phyloP scores from a whole-genome alignment of 2,329 filamentous ascomycete genomes.

The Aspergillus versicolor region DNA sequence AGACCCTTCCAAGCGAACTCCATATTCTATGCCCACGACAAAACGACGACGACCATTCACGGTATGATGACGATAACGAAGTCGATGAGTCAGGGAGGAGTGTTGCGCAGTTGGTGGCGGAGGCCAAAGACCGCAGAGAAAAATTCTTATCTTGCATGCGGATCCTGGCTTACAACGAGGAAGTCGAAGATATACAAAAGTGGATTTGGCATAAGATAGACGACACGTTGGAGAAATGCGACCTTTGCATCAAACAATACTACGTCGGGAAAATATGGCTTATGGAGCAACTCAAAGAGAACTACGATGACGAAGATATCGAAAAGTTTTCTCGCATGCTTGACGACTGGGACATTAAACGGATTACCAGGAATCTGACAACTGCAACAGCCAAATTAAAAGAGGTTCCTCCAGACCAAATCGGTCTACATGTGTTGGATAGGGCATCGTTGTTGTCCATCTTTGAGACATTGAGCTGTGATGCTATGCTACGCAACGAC shows the following conservation, averaged over 20 bases:
- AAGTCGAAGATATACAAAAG: constrained; percentile 59
- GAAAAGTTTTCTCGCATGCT: constrained; percentile 56
- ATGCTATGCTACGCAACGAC: constrained; percentile 67
- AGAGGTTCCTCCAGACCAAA: constrained; percentile 49
- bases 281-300: constrained; percentile 61
- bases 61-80: constrained; percentile 60
- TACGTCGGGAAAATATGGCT: constrained; percentile 67
- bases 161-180: constrained; percentile 65
- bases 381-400: constrained; percentile 57
- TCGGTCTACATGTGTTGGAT: constrained; percentile 52
- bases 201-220: constrained; percentile 61
- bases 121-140: constrained; percentile 57
- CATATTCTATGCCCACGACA: constrained; percentile 70
- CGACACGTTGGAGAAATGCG: constrained; percentile 61
- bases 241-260: constrained; percentile 71
- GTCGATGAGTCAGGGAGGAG: constrained; percentile 45
- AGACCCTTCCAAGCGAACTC: constrained; percentile 45
- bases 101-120: constrained; percentile 49
- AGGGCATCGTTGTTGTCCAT: constrained; percentile 71
- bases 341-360: constrained; percentile 59
- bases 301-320: constrained; percentile 48
- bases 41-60: constrained; percentile 61
- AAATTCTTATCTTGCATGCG: constrained; percentile 67
- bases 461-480: constrained; percentile 84
- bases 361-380: constrained; percentile 61